Base-by-base conservation (phyloP, 2,329 filamentous ascomycete genomes). In the Graphiopsis chlorocephala region DNA sequence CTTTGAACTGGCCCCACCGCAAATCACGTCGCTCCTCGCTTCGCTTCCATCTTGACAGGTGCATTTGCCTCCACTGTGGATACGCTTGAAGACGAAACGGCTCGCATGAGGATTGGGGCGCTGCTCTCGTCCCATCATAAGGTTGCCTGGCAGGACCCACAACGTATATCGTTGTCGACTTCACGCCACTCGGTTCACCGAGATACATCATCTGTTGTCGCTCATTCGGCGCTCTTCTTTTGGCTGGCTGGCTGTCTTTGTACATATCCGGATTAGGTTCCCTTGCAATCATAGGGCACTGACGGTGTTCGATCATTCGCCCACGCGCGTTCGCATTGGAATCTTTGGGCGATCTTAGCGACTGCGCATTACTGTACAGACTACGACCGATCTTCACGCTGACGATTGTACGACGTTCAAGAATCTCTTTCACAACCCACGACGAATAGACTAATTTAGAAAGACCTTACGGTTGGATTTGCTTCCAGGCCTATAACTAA, bases 41-140 rank as follows among this genome's bases (percentile, higher is more conserved):
- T 61, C 45, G 29, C 47, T 53, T 38, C 8, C 1, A 35, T 23
- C 25, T 29, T 61, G 59, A 61, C 59, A 61, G 59, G 59, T 53
- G 28, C 26, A 38, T 35, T 33, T 14, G 45, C 26, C 23, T 23
- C 23, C 17, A 50, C 25, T 53, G 59, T 61, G 59, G 59, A 25
- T 61, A 52, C 59, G 31, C 47, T 52, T 61, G 29, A 50, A 35
- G 28, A 61, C 14, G 28, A 23, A 28, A 31, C 59, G 42, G 42
- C 59, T 61, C 59, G 45, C 58, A 61, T 33, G 45, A 61, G 58
- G 58, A 61, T 61, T 61, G 59, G 23, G 59, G 59, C 59, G 59
- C 48, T 26, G 28, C 45, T 42, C 31, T 57, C 20, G 3, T 33
- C 38, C 33, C 28, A 38, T 20, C 23, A 29, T 52, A 52, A 28